A percentile compares a stretch with the other conserved stretches of the same genome.
Conservation (phyloP, 2,329 filamentous ascomycete genomes). For the Colletotrichum sp. region DNA sequence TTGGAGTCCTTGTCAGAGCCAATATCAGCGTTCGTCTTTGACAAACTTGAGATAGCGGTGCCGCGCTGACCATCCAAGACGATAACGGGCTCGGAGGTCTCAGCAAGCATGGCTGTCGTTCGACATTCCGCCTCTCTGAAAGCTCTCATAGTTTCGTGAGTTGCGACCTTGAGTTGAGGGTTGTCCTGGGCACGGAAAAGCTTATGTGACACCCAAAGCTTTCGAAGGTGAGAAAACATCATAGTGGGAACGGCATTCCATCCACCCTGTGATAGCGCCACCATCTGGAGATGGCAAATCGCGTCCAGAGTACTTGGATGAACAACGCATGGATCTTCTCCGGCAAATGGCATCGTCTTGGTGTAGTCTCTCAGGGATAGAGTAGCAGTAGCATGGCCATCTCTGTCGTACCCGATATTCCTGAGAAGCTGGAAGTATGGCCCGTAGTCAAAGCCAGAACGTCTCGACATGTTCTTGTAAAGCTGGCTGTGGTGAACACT, state of each 20-base stretch:
- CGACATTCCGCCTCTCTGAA: neutral
- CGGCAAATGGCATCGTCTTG: conserved; percentile 7
- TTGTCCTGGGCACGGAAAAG: neutral
- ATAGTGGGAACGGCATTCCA: neutral
- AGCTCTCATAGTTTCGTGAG: neutral
- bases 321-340: conserved; percentile 9
- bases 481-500: neutral
- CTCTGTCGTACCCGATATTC: neutral
- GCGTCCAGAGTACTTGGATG: conserved; percentile 9
- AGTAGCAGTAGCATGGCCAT: neutral
- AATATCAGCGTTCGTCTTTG: neutral
- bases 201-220: neutral
- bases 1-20: neutral
- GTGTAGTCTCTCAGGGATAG: neutral
- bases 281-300: neutral
- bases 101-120: neutral
- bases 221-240: conserved; percentile 1
- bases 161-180: neutral
- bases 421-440: conserved; percentile 3
- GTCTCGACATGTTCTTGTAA: neutral
- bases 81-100: neutral
- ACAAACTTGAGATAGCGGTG: neutral
- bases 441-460: conserved; percentile 9
- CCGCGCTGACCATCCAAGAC: neutral
- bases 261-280: neutral